phyloP scores from a whole-genome alignment of 2,329 filamentous ascomycete species.

The Pestalotiopsis sp. region DNA sequence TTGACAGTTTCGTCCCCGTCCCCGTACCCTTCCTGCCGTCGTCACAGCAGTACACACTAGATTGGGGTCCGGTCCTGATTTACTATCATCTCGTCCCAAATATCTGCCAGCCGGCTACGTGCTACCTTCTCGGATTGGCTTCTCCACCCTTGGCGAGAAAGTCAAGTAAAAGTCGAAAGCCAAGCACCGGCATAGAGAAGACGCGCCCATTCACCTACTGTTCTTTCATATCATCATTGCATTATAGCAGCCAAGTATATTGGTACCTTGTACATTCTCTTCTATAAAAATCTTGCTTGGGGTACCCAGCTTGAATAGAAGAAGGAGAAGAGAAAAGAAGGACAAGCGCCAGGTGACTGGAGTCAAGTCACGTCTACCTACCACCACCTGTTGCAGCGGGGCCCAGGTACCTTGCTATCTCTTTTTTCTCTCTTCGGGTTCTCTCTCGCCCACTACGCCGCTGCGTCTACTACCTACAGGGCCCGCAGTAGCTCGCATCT shows the following conservation, averaged over 20 bases:
- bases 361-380: neutral
- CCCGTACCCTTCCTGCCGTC: neutral
- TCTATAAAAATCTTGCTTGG: neutral
- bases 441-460: neutral
- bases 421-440: neutral
- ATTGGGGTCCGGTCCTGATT: neutral
- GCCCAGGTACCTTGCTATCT: neutral
- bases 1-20: neutral
- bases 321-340: neutral
- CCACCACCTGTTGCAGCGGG: neutral
- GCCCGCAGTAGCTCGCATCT: conserved; percentile 1
- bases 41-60: neutral
- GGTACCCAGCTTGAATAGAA: neutral
- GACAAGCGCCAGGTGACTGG: too few relatives aligned
- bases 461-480: neutral
- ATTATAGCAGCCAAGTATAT: neutral
- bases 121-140: neutral
- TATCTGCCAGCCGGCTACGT: neutral
- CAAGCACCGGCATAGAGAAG: neutral
- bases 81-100: neutral
- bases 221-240: neutral
- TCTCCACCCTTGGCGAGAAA: neutral
- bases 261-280: neutral
- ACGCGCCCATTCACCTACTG: neutral
- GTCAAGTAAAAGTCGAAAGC: too few relatives aligned